A percentile compares a stretch with the other conserved stretches of the same genome.
These are phyloP conservation scores for Trichoderma harzianum DNA, from an alignment of 2,329 filamentous ascomycete species.

Conservation along the genomic window DNA sequence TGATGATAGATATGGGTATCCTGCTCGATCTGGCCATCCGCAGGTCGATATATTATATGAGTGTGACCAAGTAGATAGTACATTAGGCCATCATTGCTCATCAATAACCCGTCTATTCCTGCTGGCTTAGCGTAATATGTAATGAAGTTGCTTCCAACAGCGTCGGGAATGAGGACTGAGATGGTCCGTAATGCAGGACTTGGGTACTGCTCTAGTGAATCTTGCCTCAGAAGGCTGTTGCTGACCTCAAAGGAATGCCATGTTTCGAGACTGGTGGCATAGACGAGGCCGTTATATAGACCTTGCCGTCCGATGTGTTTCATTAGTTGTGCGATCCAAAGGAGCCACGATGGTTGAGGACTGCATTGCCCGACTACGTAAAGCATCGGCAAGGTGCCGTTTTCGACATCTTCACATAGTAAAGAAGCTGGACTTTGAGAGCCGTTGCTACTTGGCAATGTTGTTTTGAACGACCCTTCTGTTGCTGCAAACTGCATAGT, in stretches of 20 bases:
- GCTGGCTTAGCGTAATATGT: constrained; percentile 1
- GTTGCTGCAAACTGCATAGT: background rate
- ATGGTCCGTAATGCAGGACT: background rate
- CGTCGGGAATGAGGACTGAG: background rate
- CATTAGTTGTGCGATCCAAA: background rate
- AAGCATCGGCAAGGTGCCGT: background rate
- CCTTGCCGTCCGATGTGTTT: background rate
- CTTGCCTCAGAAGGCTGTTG: background rate
- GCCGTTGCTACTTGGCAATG: background rate
- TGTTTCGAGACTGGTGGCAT: background rate
- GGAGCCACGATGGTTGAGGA: background rate
- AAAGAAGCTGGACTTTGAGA: background rate
- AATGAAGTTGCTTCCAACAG: background rate
- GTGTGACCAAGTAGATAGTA: constrained; percentile 1
- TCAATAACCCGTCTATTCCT: background rate
- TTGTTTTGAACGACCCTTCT: background rate
- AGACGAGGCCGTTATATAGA: background rate
- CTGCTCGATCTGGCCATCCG: background rate
- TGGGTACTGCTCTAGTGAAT: background rate
- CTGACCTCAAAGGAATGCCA: constrained; percentile 2
- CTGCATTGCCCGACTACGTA: constrained; percentile 6
- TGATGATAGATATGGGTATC: background rate
- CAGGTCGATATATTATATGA: background rate
- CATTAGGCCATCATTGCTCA: background rate
- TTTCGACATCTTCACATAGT: background rate